Conservation (phyloP, 164 flowering plant genomes). For the Buxus sempervirens region DNA sequence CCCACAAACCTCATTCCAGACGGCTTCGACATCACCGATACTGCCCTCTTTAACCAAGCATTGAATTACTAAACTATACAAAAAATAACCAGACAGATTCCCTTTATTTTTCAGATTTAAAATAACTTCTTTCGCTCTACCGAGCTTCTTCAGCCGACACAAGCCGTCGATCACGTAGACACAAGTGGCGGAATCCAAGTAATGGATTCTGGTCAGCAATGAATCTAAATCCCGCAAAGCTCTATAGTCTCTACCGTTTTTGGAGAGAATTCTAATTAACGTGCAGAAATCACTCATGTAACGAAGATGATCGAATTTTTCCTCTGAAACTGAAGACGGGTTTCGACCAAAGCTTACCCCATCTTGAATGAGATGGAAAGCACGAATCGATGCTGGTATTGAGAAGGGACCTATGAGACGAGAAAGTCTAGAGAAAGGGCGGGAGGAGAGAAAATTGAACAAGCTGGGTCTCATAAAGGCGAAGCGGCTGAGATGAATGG, state of each 20-base stretch:
- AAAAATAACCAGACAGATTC: conserved; percentile 22
- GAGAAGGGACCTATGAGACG: not conserved
- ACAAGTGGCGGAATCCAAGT: conserved; percentile 27
- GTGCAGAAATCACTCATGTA: conserved; percentile 17
- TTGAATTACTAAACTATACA: conserved; percentile 32
- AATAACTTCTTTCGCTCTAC: conserved; percentile 27
- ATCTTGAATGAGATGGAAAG: not conserved
- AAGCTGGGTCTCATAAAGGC: conserved; percentile 3
- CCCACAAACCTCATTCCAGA: conserved; percentile 33
- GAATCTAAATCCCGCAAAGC: conserved; percentile 26
- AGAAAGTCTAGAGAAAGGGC: not conserved
- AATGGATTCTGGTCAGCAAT: conserved; percentile 17
- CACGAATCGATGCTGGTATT: not conserved
- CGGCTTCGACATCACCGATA: conserved; percentile 27
- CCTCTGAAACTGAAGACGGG: not conserved
- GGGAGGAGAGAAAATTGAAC: not conserved
- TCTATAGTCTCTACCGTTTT: conserved; percentile 20
- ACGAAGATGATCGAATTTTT: conserved; percentile 7
- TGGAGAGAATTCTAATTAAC: conserved; percentile 18
- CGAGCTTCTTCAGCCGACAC: conserved; percentile 30
- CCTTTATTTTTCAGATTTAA: conserved; percentile 18
- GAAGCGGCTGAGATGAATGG: not conserved
- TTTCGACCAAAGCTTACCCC: not conserved
- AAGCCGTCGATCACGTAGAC: conserved; percentile 28
- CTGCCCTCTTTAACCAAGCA: conserved; percentile 28